Percentiles rank a stretch among this genome's conserved stretches.
These are phyloP conservation scores for Candida mesenterica DNA, from an alignment of 1,139 yeast species.

Conservation along the genomic window DNA sequence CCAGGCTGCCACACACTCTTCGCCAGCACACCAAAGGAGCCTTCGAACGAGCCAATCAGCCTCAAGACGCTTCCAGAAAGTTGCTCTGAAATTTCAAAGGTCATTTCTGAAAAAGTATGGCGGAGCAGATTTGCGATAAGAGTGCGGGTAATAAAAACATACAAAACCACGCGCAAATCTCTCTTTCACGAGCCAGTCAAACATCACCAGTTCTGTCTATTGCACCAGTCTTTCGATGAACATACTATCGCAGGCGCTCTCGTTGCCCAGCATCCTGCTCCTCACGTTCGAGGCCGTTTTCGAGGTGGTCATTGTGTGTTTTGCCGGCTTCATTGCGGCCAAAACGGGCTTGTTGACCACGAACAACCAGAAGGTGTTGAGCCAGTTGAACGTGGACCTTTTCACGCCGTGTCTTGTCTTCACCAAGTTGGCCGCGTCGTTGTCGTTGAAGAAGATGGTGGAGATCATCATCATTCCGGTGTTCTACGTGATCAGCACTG, in stretches of 20 bases:
- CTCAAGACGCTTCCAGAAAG: no score
- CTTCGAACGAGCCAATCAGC: no score
- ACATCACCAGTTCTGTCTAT: no score
- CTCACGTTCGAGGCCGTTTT: constrained; percentile 76
- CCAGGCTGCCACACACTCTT: no score
- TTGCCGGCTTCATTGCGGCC: constrained; percentile 72
- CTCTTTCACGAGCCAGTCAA: no score
- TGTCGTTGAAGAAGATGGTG: constrained; percentile 62
- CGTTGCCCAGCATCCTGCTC: constrained; percentile 56
- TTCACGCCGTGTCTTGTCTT: constrained; percentile 86
- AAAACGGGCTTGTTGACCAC: constrained; percentile 55
- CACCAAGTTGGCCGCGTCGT: constrained; percentile 72
- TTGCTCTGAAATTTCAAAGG: no score
- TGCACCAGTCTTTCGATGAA: no score
- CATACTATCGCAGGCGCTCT: constrained; percentile 22
- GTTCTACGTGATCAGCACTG: constrained; percentile 64
- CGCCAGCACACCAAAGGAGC: no score
- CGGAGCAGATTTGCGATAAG: no score
- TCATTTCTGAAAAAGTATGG: no score
- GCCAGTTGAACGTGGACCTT: constrained; percentile 70
- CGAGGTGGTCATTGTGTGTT: constrained; percentile 71
- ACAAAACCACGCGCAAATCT: no score
- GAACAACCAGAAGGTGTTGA: constrained; percentile 63
- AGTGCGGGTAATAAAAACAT: no score
- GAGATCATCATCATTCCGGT: constrained; percentile 74